Evolutionary conservation across 2,329 filamentous ascomycete genomes (phyloP).

Genomic region (Talaromyces albobiverticillius): DNA sequence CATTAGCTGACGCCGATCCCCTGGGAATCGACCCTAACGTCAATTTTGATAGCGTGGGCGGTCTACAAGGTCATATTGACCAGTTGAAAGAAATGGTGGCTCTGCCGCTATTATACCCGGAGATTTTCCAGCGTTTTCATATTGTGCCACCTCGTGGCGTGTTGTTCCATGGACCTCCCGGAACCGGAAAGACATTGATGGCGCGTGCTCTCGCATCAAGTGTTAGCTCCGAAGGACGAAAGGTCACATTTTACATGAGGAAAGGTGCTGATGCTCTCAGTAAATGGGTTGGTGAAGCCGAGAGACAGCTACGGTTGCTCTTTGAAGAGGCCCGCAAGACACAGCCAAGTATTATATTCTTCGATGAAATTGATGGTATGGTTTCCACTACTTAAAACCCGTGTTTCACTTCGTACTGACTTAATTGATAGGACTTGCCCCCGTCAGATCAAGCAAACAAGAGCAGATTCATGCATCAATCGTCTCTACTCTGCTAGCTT

Average conservation of each 20-base stretch:
- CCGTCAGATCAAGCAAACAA: constrained; percentile 94
- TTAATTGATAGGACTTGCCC: constrained; percentile 63
- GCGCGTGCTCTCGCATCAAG: constrained; percentile 90
- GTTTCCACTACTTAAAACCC: background rate
- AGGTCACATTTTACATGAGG: constrained; percentile 99
- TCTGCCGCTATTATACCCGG: constrained; percentile 87
- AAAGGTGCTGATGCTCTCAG: constrained; percentile 96
- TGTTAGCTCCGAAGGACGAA: constrained; percentile 81
- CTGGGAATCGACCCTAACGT: constrained; percentile 89
- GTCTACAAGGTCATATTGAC: constrained; percentile 88
- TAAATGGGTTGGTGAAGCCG: constrained; percentile 98
- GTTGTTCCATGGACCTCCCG: constrained; percentile 92
- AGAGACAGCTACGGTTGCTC: constrained; percentile 85
- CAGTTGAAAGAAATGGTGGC: constrained; percentile 99
- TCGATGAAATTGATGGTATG: constrained; percentile 92
- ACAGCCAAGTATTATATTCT: constrained; percentile 98
- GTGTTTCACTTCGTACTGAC: constrained; percentile 2
- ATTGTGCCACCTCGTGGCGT: constrained; percentile 94
- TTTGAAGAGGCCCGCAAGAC: constrained; percentile 96
- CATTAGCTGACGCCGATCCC: constrained; percentile 88
- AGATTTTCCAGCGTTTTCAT: constrained; percentile 86
- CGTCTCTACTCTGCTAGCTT: constrained; percentile 84
- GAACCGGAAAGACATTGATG: constrained; percentile 96
- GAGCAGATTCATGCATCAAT: constrained; percentile 99
- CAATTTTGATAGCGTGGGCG: constrained; percentile 91